Base-by-base conservation (phyloP, 768 basidiomycete genomes). In the Lactarius quietus region DNA sequence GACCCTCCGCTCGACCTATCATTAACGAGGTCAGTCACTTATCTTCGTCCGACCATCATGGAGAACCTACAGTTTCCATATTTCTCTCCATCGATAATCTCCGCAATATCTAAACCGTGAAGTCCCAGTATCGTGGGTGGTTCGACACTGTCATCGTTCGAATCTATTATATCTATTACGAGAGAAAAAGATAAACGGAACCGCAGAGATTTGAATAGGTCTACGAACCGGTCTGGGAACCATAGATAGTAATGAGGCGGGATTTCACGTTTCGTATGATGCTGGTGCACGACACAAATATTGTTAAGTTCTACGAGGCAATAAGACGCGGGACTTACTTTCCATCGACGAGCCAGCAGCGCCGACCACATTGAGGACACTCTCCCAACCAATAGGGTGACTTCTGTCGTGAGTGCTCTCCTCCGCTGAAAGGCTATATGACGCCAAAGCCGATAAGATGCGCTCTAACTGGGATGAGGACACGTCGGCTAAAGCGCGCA, bases 361-460 rank as follows among this genome's bases (percentile, higher is more conserved):
- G 48, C 78, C 78, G 14, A 85, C 76, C 5, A 83, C 76, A 35
- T 83, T 80, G 23, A 91, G 74, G n/a, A 91, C 82, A 57, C 78
- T 77, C 61, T 83, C 79, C 89, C 90, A 92, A 38, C 78, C 78
- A 59, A 90, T 77, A 6, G 86, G 83, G 57, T 79, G 79, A 9
- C 86, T 76, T 14, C 90, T 82, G 70, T 87, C 84, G 69, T 88
- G 88, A 80, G 86, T 80, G 66, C 85, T 86, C 35, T 82, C 80
- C 26, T 83, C 77, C 2, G 82, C 81, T 2, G 78, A 73, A 10
- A 86, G 87, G 0, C 82, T 81, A 64, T 87, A 83, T 23, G 80
- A 78, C 8, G 83, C 83, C 45, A 91, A 73, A 28, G 82, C 71
- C 53, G 81, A 81, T 31, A 92, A 73, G 23, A 88, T 77, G 7